Percentiles rank a stretch among this genome's conserved stretches.
phyloP scores from a whole-genome alignment of 2,329 filamentous ascomycete species.

The Mycogone perniciosa region DNA sequence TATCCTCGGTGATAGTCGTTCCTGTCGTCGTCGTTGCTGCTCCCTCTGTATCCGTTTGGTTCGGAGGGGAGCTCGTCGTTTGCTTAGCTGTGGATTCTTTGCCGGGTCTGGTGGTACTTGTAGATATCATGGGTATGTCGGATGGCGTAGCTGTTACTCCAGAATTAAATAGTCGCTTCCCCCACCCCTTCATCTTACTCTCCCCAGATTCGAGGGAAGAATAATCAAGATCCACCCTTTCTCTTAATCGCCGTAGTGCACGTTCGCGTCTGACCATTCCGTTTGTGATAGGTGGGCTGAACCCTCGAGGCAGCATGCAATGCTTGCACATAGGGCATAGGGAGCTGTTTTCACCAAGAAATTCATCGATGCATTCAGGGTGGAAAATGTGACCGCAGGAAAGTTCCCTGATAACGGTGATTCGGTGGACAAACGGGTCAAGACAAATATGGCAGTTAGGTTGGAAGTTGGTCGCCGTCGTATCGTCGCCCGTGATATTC shows the following conservation, averaged over 20 bases:
- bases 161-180: conserved; percentile 29
- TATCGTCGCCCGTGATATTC: conserved; percentile 29
- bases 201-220: conserved; percentile 27
- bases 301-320: conserved; percentile 64
- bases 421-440: conserved; percentile 64
- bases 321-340: conserved; percentile 89
- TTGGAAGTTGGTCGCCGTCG: conserved; percentile 57
- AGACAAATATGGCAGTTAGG: conserved; percentile 87
- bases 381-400: conserved; percentile 93
- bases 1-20: background rate
- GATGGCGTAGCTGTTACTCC: conserved; percentile 14
- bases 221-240: conserved; percentile 42
- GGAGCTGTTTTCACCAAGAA: conserved; percentile 70
- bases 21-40: background rate
- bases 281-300: conserved; percentile 69
- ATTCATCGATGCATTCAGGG: conserved; percentile 82
- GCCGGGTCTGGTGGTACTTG: conserved; percentile 11
- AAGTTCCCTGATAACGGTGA: conserved; percentile 73
- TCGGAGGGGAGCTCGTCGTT: background rate
- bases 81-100: conserved; percentile 3
- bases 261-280: conserved; percentile 79
- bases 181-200: conserved; percentile 30
- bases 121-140: conserved; percentile 23
- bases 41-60: conserved; percentile 8
- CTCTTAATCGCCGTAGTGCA: conserved; percentile 55